phyloP scores from a whole-genome alignment of 2,329 filamentous ascomycete genomes.

The Colletotrichum caudatum region DNA sequence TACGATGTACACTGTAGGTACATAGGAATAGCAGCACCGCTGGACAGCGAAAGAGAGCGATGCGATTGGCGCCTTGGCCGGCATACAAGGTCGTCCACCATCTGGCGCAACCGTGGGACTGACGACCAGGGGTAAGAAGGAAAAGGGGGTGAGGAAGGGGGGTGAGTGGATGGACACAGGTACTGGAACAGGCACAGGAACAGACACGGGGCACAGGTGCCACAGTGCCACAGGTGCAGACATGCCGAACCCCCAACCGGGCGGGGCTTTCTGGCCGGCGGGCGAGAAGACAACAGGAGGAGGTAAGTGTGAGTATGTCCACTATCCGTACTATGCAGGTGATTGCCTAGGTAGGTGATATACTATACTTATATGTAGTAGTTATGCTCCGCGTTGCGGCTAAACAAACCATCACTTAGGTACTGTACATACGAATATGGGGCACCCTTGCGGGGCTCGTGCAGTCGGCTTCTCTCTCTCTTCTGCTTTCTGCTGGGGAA shows the following conservation, averaged over 20 bases:
- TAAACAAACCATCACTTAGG: no score
- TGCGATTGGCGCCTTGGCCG: constrained; percentile 13
- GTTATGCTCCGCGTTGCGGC: no score
- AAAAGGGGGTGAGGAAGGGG: background rate
- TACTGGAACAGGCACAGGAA: background rate
- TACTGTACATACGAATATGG: no score
- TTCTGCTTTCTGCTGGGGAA: background rate
- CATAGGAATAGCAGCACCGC: background rate
- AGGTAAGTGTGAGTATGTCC: no score
- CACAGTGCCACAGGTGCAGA: no score
- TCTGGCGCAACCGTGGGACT: constrained; percentile 38
- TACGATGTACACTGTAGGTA: no score
- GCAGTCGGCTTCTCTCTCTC: background rate
- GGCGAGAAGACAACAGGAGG: no score
- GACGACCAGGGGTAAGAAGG: constrained; percentile 5
- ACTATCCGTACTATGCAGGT: no score
- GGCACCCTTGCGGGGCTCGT: constrained; percentile 1
- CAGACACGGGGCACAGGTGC: background rate
- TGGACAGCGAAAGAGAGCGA: background rate
- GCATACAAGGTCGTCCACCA: constrained; percentile 35
- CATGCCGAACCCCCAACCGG: background rate
- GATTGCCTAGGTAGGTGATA: no score
- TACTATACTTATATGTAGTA: no score
- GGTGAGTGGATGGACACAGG: background rate
- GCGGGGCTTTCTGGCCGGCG: no score